phyloP scores from a whole-genome alignment of 108 stramenopile genomes.

The Skeletonema menzelii region DNA sequence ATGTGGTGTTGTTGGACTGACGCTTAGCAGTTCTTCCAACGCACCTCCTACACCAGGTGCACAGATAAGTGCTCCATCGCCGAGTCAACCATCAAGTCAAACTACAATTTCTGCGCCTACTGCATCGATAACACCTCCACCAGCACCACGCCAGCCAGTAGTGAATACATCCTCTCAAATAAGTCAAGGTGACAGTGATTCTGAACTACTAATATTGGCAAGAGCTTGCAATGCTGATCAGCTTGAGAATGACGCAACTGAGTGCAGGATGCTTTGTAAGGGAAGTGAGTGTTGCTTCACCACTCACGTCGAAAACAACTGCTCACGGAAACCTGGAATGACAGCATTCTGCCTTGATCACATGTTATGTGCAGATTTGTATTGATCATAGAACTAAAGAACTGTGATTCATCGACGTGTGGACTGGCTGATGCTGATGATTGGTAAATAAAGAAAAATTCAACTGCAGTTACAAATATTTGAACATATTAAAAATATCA shows the following conservation, averaged over 20 bases:
- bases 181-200: background rate
- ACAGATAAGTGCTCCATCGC: background rate
- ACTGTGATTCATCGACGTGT: too few species aligned
- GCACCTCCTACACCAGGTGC: background rate
- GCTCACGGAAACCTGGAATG: constrained; percentile 7
- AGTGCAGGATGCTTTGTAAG: constrained; percentile 22
- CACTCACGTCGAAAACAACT: background rate
- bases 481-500: too few species aligned
- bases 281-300: constrained; percentile 37
- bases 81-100: background rate
- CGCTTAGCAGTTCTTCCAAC: background rate
- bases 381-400: background rate
- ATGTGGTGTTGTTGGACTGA: constrained; percentile 16
- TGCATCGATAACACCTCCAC: background rate
- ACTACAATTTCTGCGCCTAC: background rate
- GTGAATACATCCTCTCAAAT: background rate
- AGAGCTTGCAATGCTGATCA: constrained; percentile 30
- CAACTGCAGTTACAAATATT: too few species aligned
- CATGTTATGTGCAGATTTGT: constrained; percentile 14
- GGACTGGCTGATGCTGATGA: too few species aligned
- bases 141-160: background rate
- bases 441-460: too few species aligned
- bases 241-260: constrained; percentile 12
- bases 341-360: constrained; percentile 19
- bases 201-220: constrained; percentile 17